Base-by-base conservation (phyloP, 2,329 filamentous ascomycete species). In the Arthrobotrys sphaeroides region DNA sequence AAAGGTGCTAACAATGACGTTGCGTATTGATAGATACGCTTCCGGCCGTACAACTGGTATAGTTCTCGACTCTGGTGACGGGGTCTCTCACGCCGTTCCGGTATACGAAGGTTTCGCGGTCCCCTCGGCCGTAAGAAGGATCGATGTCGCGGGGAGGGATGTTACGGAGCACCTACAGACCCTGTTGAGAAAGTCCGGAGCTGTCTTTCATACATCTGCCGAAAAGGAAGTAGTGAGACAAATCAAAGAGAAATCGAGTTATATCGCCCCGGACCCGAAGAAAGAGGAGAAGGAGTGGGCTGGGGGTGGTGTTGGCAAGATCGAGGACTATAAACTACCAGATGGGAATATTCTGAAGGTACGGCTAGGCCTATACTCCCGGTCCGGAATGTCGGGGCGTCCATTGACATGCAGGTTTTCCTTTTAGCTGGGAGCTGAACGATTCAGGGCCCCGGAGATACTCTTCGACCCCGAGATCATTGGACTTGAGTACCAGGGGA, bases 61-160 rank as follows among this genome's bases (percentile, higher is more conserved):
- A 77, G 95, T 99, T 10, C 87, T 99, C 51, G 95, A 99, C 83
- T 90, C 93, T 16, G 95, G 95, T 67, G 95, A 99, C 81, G 95
- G 95, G 28, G 95, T 99, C 43, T 97, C 94, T 42, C 95, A 99
- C 81, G 94, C 95, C 0, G 95, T 99, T 2, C 95, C 95, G 0
- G 95, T 99, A 20, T 99, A 97, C 83, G 94, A 99, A 82, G 95
- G 95, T 0, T 99, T 99, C 81, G 93, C 95, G 5, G 96, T 99
- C 84, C 92, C 93, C 9, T 97, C 92, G 83, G 95, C 92, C 83
- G 97, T 99, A 84, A 89, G 94, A 78, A 88, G 95, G 78, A 97
- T 99, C 81, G 95, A 99, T 82, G 94, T 99, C 31, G 95, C 95
- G 10, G 95, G 95, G 26, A 88, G 95, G 80, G 95, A 99, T 83